Percentiles rank a stretch among this genome's conserved stretches.
These are phyloP conservation scores for Trichoderma asperelloides DNA, from an alignment of 495 filamentous ascomycete genomes.

Conservation along the genomic window DNA sequence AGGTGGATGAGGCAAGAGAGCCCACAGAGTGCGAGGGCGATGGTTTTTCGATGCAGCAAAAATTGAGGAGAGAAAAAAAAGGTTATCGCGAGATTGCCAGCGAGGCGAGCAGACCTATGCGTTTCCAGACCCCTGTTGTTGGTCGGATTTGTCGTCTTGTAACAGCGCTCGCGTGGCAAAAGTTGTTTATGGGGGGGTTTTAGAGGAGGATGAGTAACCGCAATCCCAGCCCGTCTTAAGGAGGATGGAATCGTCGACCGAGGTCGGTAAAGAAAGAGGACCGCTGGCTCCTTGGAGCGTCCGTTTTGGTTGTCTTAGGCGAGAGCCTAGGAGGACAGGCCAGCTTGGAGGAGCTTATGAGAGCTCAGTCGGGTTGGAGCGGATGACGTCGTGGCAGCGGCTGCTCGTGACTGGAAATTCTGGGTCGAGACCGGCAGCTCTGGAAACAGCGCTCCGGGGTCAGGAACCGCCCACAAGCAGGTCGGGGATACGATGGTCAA, in stretches of 20 bases:
- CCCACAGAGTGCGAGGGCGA: background rate
- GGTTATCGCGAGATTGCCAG: background rate
- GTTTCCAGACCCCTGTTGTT: background rate
- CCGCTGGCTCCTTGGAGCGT: constrained; percentile 9
- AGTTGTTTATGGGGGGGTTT: background rate
- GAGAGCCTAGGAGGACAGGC: constrained; percentile 6
- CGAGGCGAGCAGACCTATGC: background rate
- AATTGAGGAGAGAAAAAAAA: background rate
- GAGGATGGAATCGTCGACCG: constrained; percentile 10
- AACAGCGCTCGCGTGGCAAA: background rate
- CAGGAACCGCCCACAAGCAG: background rate
- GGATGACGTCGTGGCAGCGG: constrained; percentile 4
- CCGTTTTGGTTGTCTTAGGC: constrained; percentile 11
- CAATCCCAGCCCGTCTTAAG: constrained; percentile 8
- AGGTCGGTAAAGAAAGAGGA: constrained; percentile 11
- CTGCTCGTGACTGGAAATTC: background rate
- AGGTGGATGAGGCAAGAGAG: background rate
- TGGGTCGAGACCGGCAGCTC: constrained; percentile 6
- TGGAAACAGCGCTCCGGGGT: constrained; percentile 4
- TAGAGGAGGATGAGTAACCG: background rate
- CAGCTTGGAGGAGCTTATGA: background rate
- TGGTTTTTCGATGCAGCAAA: background rate
- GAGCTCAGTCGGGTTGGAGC: background rate
- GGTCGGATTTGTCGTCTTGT: background rate
- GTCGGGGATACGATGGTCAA: background rate